These are phyloP conservation scores for Gracilaria domingensis DNA, from an alignment of 23 red algal species.

Conservation along the genomic window DNA sequence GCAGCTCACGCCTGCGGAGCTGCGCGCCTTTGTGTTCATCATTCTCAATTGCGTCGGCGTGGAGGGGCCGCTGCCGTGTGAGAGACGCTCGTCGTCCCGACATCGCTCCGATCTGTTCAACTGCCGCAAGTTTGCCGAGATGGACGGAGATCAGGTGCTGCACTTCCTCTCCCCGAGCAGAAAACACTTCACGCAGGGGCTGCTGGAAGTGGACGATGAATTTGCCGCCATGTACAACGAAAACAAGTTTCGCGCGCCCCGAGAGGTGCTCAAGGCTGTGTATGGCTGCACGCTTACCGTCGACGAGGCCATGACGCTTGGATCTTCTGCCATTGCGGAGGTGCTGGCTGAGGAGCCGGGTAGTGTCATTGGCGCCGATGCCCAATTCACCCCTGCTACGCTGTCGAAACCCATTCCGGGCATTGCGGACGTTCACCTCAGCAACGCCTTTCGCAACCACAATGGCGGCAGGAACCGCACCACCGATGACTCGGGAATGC, in stretches of 20 bases:
- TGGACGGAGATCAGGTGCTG: constrained; percentile 56
- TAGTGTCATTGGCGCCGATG: constrained; percentile 41
- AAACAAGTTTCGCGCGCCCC: constrained; percentile 62
- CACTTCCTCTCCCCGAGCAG: constrained; percentile 66
- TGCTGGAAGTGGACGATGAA: constrained; percentile 74
- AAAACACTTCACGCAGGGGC: constrained; percentile 52
- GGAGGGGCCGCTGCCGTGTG: constrained; percentile 53
- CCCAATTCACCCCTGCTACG: not conserved
- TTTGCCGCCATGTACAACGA: constrained; percentile 69
- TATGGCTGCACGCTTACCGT: constrained; percentile 64
- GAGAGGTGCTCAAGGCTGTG: constrained; percentile 72
- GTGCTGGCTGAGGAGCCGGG: constrained; percentile 65
- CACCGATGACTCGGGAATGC: constrained; percentile 50
- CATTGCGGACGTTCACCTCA: constrained; percentile 20
- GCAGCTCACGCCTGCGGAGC: constrained; percentile 3
- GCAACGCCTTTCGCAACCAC: constrained; percentile 17
- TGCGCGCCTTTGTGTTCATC: constrained; percentile 72
- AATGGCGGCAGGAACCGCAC: constrained; percentile 27
- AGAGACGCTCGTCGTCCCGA: constrained; percentile 29
- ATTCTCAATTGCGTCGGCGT: constrained; percentile 67
- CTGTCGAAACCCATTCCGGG: constrained; percentile 29
- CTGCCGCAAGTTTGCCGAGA: constrained; percentile 53
- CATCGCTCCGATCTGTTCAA: constrained; percentile 45
- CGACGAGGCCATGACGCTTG: constrained; percentile 74
- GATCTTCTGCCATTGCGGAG: constrained; percentile 36